Percentiles rank a stretch among this genome's conserved stretches.
phyloP scores from a whole-genome alignment of 1,284 basidiomycete species.

The Sanghuangporus baumii region DNA sequence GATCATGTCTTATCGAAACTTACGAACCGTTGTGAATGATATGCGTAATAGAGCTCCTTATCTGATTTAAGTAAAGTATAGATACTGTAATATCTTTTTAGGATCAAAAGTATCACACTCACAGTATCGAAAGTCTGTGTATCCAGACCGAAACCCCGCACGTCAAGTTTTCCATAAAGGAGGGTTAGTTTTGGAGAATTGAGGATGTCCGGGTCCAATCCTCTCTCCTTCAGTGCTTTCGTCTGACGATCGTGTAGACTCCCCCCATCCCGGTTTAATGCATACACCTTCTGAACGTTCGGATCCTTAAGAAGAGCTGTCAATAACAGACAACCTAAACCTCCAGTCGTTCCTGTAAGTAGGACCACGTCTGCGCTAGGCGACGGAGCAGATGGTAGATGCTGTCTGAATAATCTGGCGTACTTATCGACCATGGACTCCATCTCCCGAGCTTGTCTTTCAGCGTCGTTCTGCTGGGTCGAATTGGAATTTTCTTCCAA shows the following conservation, averaged over 20 bases:
- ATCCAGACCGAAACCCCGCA: too few species aligned
- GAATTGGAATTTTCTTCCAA: slow-evolving; percentile 8
- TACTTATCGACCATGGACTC: slow-evolving; percentile 29
- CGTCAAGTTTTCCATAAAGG: too few species aligned
- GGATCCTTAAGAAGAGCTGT: slow-evolving; percentile 23
- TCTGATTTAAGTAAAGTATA: too few species aligned
- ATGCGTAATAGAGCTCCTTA: slow-evolving; percentile 14
- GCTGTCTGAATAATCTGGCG: slow-evolving; percentile 21
- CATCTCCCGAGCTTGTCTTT: slow-evolving; percentile 20
- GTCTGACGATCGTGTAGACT: too few species aligned
- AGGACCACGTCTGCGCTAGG: slow-evolving; percentile 24
- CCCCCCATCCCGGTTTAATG: slow-evolving; percentile 2
- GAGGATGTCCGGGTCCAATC: too few species aligned
- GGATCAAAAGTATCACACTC: too few species aligned
- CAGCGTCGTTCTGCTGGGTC: background rate
- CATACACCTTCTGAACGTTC: slow-evolving; percentile 27
- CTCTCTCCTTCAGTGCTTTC: too few species aligned
- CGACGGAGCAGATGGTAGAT: slow-evolving; percentile 14
- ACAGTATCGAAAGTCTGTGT: too few species aligned
- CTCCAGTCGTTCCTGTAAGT: slow-evolving; percentile 34
- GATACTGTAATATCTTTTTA: too few species aligned
- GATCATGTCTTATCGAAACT: background rate
- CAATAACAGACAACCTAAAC: slow-evolving; percentile 29
- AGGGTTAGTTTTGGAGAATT: too few species aligned
- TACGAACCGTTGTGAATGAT: slow-evolving; percentile 20